A percentile compares a stretch with the other conserved stretches of the same genome.
phyloP scores from a whole-genome alignment of 768 basidiomycete genomes.

The Phlebiopsis gigantea region DNA sequence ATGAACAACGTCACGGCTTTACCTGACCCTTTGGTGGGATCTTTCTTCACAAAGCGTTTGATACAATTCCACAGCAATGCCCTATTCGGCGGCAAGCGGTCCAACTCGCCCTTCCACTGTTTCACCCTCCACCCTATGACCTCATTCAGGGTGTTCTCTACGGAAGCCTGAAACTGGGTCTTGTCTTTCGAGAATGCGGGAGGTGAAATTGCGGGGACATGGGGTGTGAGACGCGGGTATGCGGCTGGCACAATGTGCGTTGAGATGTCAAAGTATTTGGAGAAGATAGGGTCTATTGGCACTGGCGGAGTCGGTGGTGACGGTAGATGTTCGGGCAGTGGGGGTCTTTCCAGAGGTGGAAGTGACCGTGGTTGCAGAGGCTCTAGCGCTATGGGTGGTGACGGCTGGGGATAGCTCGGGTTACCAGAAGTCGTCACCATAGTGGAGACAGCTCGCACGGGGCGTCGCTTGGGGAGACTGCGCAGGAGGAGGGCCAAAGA shows the following conservation, averaged over 20 bases:
- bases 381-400: slow-evolving; percentile 1
- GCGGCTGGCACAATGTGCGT: slow-evolving; percentile 56
- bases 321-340: slow-evolving; percentile 21
- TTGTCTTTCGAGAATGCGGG: slow-evolving; percentile 31
- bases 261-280: slow-evolving; percentile 31
- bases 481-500: not conserved
- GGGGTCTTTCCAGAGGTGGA: slow-evolving; percentile 18
- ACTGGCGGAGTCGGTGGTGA: slow-evolving; percentile 36
- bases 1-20: slow-evolving; percentile 67
- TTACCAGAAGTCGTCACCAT: not conserved
- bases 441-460: not conserved
- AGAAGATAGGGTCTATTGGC: slow-evolving; percentile 23
- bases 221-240: slow-evolving; percentile 40
- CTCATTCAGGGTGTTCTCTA: slow-evolving; percentile 21
- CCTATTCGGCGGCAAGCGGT: slow-evolving; percentile 16
- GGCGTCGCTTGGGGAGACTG: not conserved
- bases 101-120: slow-evolving; percentile 22
- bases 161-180: slow-evolving; percentile 18
- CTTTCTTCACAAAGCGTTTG: slow-evolving; percentile 60
- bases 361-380: slow-evolving; percentile 8
- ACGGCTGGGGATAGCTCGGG: slow-evolving; percentile 5
- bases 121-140: slow-evolving; percentile 29
- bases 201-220: slow-evolving; percentile 32
- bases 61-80: slow-evolving; percentile 61
- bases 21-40: slow-evolving; percentile 13